A percentile compares a stretch with the other conserved stretches of the same genome.
These are phyloP conservation scores for Centaurea solstitialis DNA, from an alignment of 129 eudicot genomes.

Conservation along the genomic window DNA sequence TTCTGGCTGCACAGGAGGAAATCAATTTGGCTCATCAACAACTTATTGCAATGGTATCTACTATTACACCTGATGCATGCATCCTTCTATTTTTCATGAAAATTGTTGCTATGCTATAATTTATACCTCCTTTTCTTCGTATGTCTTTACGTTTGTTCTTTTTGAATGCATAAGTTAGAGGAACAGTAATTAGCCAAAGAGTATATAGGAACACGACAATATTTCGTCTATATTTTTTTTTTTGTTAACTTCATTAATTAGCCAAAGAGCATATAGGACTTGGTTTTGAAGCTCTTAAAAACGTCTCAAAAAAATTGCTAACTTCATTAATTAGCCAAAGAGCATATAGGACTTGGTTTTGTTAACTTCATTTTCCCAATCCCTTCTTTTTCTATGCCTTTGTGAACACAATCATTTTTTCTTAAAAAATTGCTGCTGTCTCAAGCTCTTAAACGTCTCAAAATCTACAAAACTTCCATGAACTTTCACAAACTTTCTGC, in stretches of 20 bases:
- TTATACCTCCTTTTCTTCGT: neutral
- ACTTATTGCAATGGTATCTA: conserved; percentile 37
- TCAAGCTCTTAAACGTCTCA: neutral
- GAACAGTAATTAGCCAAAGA: neutral
- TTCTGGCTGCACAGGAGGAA: conserved; percentile 69
- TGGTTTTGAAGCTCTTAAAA: no score
- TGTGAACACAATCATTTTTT: neutral
- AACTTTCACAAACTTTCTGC: neutral
- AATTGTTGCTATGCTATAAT: neutral
- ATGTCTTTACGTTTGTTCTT: neutral
- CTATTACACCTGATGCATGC: conserved; percentile 23
- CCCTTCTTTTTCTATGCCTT: neutral
- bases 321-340: neutral
- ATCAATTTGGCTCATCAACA: conserved; percentile 52
- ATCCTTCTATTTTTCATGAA: conserved; percentile 9
- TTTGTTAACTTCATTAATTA: neutral
- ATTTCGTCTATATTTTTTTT: neutral
- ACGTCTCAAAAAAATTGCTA: no score
- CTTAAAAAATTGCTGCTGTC: neutral
- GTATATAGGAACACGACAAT: neutral
- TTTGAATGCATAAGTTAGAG: neutral
- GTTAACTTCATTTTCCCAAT: no score
- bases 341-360: neutral
- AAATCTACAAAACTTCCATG: neutral
- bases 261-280: neutral